Base-by-base conservation (phyloP, 805 yeast species). In the Kregervanrija pseudodelftensis region DNA sequence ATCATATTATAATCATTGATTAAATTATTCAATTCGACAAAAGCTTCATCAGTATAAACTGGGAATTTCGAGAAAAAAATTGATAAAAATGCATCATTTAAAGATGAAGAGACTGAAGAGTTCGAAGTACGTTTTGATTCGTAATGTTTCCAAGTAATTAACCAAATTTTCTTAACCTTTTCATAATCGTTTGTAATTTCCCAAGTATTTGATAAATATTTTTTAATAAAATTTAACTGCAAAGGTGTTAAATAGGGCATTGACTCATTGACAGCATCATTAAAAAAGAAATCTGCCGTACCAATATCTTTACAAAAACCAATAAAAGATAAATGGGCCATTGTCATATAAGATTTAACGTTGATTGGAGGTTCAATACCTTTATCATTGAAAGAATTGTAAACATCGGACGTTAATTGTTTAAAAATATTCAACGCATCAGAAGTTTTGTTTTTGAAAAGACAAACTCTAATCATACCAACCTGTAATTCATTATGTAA, bases 261-360 rank as follows among this genome's bases (percentile, higher is more conserved):
- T 50, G 79, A 80, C 53, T 72, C 74, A 49, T 74, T 70, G 41
- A 85, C 69, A 3, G 87, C 91, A 60, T 82, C 84, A 53, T 79
- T 80, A 61, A 82, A 85, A 56, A 86, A 86, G 36, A 79, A 75
- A 57, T 77, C 78, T 4, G 95, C 86, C 39, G 86, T 80, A 36
- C 69, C 69, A 44, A 84, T 70, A 58, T 86, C 89, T 57, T 76
- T 77, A 61, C 88, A 82, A 52, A 77, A 79, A 38, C 95, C 93
- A 58, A 86, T 82, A 55, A 86, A 86, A 3, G 82, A 72, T 49
- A 85, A 70, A 66, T 86, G 95, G 39, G 86, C 81, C 63, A 82
- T 85, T 32, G 83, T 74, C 62, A 84, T 67, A 31, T 81, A 74
- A 42, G 79, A 72, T 41, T 61, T 55, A 69, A 65, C 61, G 67